Evolutionary conservation across 2,329 filamentous ascomycete genomes (phyloP).

Genomic region (Botrytis fabae): DNA sequence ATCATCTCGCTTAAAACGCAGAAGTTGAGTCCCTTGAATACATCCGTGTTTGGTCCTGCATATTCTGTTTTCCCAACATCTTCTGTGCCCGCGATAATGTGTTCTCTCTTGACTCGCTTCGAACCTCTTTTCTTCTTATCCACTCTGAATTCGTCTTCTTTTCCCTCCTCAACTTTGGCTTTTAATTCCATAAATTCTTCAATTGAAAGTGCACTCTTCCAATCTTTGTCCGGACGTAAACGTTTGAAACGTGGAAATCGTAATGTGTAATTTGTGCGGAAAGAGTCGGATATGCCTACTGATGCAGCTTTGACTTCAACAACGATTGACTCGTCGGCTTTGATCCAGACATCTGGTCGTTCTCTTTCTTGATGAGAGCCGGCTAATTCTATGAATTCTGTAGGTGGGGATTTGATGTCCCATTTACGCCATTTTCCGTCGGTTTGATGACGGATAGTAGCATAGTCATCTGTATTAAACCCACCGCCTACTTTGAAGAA

Average conservation of each 20-base stretch:
- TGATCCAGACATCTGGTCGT: conserved; percentile 89
- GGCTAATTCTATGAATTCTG: conserved; percentile 75
- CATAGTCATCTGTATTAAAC: conserved; percentile 81
- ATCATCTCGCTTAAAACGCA: conserved; percentile 78
- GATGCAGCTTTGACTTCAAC: conserved; percentile 86
- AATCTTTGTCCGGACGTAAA: conserved; percentile 78
- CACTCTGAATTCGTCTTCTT: conserved; percentile 76
- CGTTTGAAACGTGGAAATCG: conserved; percentile 89
- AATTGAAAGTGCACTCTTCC: conserved; percentile 76
- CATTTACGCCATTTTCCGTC: conserved; percentile 91
- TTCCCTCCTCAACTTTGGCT: conserved; percentile 66
- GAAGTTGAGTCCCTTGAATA: conserved; percentile 78
- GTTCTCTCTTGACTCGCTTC: conserved; percentile 67
- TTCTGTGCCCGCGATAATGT: conserved; percentile 71
- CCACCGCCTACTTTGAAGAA: conserved; percentile 99
- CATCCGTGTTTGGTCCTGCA: conserved; percentile 56
- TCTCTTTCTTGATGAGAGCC: conserved; percentile 74
- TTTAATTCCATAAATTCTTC: conserved; percentile 76
- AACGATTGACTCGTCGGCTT: conserved; percentile 82
- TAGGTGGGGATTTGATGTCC: conserved; percentile 75
- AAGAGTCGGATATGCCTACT: conserved; percentile 72
- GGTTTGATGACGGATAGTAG: conserved; percentile 76
- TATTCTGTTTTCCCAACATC: conserved; percentile 52
- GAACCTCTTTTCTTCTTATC: conserved; percentile 59
- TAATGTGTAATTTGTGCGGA: conserved; percentile 73